A percentile compares a stretch with the other conserved stretches of the same genome.
Conservation (phyloP, 306 rosid genomes). For the Quercus gilva region DNA sequence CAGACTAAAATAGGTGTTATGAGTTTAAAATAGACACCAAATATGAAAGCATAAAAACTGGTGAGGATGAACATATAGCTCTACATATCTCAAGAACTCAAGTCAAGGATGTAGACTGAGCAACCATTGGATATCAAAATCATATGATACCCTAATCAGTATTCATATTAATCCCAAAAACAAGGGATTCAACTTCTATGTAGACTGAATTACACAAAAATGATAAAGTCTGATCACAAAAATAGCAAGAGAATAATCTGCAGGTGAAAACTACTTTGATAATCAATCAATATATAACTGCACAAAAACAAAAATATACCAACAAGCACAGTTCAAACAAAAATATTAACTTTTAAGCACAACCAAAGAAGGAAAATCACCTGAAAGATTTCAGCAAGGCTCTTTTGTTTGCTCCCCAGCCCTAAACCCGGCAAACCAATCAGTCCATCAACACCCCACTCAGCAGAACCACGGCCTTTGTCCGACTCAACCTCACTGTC, state of each 20-base stretch:
- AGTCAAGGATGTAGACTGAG: not conserved
- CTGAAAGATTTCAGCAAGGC: constrained; percentile 93
- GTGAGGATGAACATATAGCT: not conserved
- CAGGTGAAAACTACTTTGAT: not conserved
- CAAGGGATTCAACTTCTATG: not conserved
- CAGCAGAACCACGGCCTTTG: constrained; percentile 52
- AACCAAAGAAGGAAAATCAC: constrained; percentile 38
- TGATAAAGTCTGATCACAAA: not conserved
- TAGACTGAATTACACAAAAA: not conserved
- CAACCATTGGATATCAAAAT: not conserved
- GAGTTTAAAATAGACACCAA: not conserved
- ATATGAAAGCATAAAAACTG: not conserved
- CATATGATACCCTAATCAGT: too few species aligned
- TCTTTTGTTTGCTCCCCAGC: constrained; percentile 77
- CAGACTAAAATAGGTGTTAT: not conserved
- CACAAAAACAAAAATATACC: not conserved
- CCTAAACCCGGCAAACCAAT: constrained; percentile 87
- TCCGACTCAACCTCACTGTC: constrained; percentile 55
- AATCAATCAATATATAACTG: not conserved
- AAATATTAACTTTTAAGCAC: not conserved
- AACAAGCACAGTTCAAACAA: not conserved
- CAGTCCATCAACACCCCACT: constrained; percentile 85
- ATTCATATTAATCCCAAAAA: not conserved
- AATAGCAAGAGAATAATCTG: not conserved
- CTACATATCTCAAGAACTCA: not conserved